Evolutionary conservation across 192 early-diverging fungal genomes (phyloP), one percentile per base, ranked within the genome.

Genomic region (Entomortierella beljakovae): DNA sequence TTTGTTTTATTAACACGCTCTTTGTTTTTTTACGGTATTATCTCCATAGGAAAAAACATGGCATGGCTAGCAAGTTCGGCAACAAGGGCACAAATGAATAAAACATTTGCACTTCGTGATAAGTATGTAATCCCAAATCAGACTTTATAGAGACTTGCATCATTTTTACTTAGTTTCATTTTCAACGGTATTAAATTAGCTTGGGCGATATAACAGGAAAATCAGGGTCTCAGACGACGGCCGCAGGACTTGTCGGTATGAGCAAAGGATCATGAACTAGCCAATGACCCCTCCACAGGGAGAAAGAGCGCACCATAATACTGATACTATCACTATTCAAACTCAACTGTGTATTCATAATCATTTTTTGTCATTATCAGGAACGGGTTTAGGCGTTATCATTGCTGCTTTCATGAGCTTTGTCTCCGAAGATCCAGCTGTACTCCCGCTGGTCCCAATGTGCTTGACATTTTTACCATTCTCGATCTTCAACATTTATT

Each of bases 201-300:
- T 73, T 96, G 31, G 95, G 95, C 32, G 95, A 96, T 53, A 82
- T 96, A 49, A 96, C 94, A 2, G 95, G 89, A 49, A 96, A 96
- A 64, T 75, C 87, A 13, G 95, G 93, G 10, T 94, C 94, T 22
- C 95, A 96, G 68, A 70, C 85, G 1, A 96, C 95, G 1, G 89
- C 92, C 6, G 95, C 95, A 6, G 93, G 95, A 16, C 83, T 96
- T 20, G 58, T 94, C 11, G 94, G 94, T 55, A 94, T 86, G 84
- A 32, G 34, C 59, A 48, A 18, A 10, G 53, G n/a, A 55, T 32
- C 6, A 15, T 18, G 37, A 42, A 11, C 22, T 32, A 9, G 38
- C 4, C 20, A 20, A 20, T 40, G 6, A 13, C 6, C 37, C 7
- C 37, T 13, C 13, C 6, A 9, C 37, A 13, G 13, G 37, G n/a